Evolutionary conservation across 805 yeast species (phyloP).

Genomic region (Wickerhamiella sorbophila): DNA sequence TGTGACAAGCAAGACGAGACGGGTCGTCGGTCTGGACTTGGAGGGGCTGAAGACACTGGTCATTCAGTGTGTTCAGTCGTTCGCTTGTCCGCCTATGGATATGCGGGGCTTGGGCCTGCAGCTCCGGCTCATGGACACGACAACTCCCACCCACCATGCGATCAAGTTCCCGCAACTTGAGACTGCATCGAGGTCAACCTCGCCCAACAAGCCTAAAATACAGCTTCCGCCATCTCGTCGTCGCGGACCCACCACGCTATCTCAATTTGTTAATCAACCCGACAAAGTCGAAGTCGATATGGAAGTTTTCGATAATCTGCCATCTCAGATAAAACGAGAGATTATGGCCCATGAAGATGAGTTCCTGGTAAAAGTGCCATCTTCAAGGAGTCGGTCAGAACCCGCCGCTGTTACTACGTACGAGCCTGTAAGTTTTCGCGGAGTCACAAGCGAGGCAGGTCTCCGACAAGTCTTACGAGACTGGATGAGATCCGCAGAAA

Average conservation of each 20-base stretch:
- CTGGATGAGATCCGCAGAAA: constrained; percentile 26
- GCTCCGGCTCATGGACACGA: constrained; percentile 28
- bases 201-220: constrained; percentile 6
- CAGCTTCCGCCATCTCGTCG: constrained; percentile 6
- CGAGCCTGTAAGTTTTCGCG: constrained; percentile 27
- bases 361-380: constrained; percentile 8
- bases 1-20: constrained; percentile 40
- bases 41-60: constrained; percentile 43
- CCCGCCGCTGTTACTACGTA: background rate
- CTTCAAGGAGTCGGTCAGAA: constrained; percentile 1
- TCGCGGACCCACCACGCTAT: constrained; percentile 11
- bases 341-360: constrained; percentile 9
- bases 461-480: constrained; percentile 23
- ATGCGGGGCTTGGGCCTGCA: constrained; percentile 69
- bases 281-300: constrained; percentile 35
- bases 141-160: constrained; percentile 3
- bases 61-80: constrained; percentile 38
- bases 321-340: constrained; percentile 34
- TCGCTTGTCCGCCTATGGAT: constrained; percentile 50
- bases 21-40: constrained; percentile 45
- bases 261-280: constrained; percentile 17
- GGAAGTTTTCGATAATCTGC: constrained; percentile 51
- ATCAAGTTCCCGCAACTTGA: constrained; percentile 1
- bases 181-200: background rate
- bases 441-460: constrained; percentile 23